Base-by-base conservation (phyloP, 75 land plant genomes). In the Selaginella moellendorffii region DNA sequence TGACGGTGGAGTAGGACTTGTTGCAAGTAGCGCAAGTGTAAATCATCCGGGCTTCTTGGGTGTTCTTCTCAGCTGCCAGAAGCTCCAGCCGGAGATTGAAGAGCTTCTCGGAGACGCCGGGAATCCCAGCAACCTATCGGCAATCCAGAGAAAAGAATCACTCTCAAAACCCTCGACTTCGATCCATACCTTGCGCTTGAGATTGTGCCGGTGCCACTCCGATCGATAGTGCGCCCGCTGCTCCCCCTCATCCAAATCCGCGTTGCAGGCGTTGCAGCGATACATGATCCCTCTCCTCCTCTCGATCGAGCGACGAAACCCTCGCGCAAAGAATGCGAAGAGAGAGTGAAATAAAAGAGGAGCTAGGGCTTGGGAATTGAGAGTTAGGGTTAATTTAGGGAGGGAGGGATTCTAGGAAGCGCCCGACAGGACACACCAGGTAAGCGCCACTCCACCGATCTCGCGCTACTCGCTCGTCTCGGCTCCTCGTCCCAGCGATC, bases 181-280 rank as follows among this genome's bases (percentile, higher is more conserved):
- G 24, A 65, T 5, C 63, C n/a, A 9, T 54, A 84, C 95, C 95
- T 92, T 92, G 54, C 97, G 72, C 31, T 83, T 77, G 73, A 92
- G 89, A 62, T 92, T 92, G 78, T 92, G 87, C 30, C 88, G 95
- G 69, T 92, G 97, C 97, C 97, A 92, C 67, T 92, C 97, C 56
- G 97, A 80, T 42, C 75, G 79, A 77, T 92, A 92, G 72, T 92
- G 97, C 62, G 77, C 62, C 75, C 77, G 84, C 69, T 81, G 97
- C 64, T 80, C 78, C 5, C 70, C 68, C 29, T 81, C 95, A 0
- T 61, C 53, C 72, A 92, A 85, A 62, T 85, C 86, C 62, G 70
- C 76, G 68, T 88, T 92, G 64, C 97, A 92, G 0, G 97, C 78
- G 67, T 92, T 92, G 36, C 97, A 92, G 2, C 84, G 78, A 2